Base-by-base conservation (phyloP, 1,284 basidiomycete species). In the Rhodotorula sp. region DNA sequence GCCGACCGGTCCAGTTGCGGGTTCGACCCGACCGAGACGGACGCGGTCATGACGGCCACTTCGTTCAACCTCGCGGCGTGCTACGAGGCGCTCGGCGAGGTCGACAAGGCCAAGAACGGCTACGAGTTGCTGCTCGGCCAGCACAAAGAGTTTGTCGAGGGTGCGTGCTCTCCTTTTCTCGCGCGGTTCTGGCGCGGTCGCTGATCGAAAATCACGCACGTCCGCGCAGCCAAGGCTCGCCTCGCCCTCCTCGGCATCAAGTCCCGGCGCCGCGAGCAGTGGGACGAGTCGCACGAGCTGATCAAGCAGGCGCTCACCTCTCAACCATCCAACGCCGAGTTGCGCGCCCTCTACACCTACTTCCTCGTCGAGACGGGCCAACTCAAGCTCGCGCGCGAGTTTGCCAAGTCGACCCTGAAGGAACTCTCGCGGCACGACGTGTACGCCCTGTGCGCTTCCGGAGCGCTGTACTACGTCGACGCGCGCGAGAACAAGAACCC, bases 81-180 rank as follows among this genome's bases (percentile, higher is more conserved):
- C 21, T 93, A 92, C 77, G 94, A 97, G 80, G 91, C 93, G 66
- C 84, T 87, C 67, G 89, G 89, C 0, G 88, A 91, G 57, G 84
- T 85, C 5, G 83, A 81, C 2, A 85, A 89, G 76, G 93, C 93
- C 23, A 16, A 88, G 86, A 71, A 90, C 75, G 91, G 91, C 10
- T 97, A 94, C 77, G 87, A 90, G 60, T 92, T 92, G 79, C 84
- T 97, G 10, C 81, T 97, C 43, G 83, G 86, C 23, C 85, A 90
- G 67, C 93, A 97, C 83, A 91, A 93, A 0, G 94, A 97, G 82
- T 97, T 95, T 80, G 86, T 92, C 59, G 94, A 97, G 80, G 94
- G 93, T 94, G 77, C 70, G 89, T 83, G 15, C 31, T 60, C 60
- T 21, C 26, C 38, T 56, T n/a, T 62, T 3, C 49, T 26, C 34